Conservation (phyloP, 176 grass and related monocot genomes). For the Olyra latifolia region DNA sequence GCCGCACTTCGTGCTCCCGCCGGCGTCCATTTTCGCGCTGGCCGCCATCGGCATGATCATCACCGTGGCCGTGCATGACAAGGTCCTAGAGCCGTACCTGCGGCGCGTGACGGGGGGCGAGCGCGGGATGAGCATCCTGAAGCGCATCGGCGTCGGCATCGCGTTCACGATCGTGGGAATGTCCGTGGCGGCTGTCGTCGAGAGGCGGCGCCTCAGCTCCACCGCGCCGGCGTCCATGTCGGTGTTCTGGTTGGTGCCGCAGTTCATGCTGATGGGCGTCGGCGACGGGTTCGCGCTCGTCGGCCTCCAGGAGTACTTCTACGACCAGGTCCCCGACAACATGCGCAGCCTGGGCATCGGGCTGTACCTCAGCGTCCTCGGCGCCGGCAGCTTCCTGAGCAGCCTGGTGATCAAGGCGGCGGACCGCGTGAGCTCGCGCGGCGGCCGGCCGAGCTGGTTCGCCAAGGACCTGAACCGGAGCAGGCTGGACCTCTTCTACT, state of each 20-base stretch:
- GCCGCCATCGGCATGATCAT: constrained; percentile 58
- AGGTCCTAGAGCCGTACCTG: constrained; percentile 58
- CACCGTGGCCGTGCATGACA: constrained; percentile 60
- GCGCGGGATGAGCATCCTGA: constrained; percentile 77
- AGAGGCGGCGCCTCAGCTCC: constrained; percentile 41
- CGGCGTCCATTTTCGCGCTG: constrained; percentile 64
- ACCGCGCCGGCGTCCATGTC: constrained; percentile 11
- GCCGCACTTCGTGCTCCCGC: constrained; percentile 52
- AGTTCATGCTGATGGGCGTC: constrained; percentile 63
- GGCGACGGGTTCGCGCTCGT: constrained; percentile 80
- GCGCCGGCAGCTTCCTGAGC: constrained; percentile 72
- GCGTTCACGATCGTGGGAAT: constrained; percentile 37
- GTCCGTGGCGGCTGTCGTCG: constrained; percentile 46
- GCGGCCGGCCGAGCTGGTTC: constrained; percentile 50
- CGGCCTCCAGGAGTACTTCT: constrained; percentile 90
- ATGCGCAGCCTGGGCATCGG: constrained; percentile 87
- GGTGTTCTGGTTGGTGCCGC: constrained; percentile 70
- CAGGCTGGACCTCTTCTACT: constrained; percentile 78
- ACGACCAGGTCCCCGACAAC: constrained; percentile 75
- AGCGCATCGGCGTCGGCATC: constrained; percentile 70
- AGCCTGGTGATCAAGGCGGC: constrained; percentile 62
- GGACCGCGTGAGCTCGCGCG: constrained; percentile 29
- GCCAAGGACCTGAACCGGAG: constrained; percentile 65
- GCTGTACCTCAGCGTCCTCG: constrained; percentile 72
- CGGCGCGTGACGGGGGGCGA: constrained; percentile 48